Evolutionary conservation across 2,329 filamentous ascomycete genomes (phyloP), one percentile per base, ranked within the genome.

Genomic region (Zalaria obscura): DNA sequence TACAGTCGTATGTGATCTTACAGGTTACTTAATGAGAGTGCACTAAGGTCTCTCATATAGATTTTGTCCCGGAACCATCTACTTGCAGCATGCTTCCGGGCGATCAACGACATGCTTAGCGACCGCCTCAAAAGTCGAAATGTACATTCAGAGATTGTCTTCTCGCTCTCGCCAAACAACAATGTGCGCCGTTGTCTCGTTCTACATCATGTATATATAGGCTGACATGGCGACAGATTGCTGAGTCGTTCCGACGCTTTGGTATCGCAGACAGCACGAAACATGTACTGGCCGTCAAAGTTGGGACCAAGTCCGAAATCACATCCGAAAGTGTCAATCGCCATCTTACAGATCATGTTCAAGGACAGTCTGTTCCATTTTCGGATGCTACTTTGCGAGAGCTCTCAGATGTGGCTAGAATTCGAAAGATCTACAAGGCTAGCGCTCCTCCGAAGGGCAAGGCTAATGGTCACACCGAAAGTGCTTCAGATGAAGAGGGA

Each of bases 351-450:
- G 52, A 67, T 18, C 62, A 72, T 29, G 68, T 94, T 25, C 54
- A 83, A 48, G 87, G 84, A 7, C 68, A 65, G 0, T 59, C 69
- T 1, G 56, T 72, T 0, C 55, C 69, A 0, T 76, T 86, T 43
- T 71, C 73, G 1, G 80, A 93, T 52, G 72, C 71, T 4, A 67
- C 66, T n/a, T 60, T 93, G 18, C 58, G 62, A 0, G 54, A 60
- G 1, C 63, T 75, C 26, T 73, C 78, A 2, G 84, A 93, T 55
- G 58, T 81, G 52, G 58, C 66, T 25, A 80, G 78, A 54, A 73
- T 95, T 28, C 76, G 75, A 55, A 95, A 93, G 63, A 78, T 84
- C 47, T 95, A 95, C 63, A 93, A 93, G 59, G 63, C 95, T 27
- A 82, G 82, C 47, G 68, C 71, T 5, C 29, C 29, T 32, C 39